Percentiles rank a stretch among this genome's conserved stretches.
phyloP scores from a whole-genome alignment of 2,329 filamentous ascomycete genomes.

The Hypoxylon sp. region DNA sequence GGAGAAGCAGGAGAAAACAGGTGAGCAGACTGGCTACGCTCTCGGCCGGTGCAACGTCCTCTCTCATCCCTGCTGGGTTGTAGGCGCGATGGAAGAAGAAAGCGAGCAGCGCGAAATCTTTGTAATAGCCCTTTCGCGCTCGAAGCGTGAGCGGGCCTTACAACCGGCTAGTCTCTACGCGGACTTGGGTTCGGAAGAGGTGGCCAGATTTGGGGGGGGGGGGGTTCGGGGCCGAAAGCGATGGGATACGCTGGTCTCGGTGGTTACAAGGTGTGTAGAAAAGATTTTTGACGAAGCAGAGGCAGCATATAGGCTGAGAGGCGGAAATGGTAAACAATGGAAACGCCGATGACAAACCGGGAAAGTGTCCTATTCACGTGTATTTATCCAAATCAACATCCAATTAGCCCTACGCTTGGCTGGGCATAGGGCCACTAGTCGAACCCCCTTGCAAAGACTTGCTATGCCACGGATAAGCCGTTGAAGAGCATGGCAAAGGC shows the following conservation, averaged over 20 bases:
- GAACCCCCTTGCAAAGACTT: slow-evolving; percentile 23
- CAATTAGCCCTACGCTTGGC: slow-evolving; percentile 42
- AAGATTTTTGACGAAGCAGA: slow-evolving; percentile 35
- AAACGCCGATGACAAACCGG: slow-evolving; percentile 41
- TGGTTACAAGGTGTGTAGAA: slow-evolving; percentile 27
- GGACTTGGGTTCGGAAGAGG: slow-evolving; percentile 31
- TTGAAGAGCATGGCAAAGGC: not conserved
- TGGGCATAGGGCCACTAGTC: slow-evolving; percentile 16
- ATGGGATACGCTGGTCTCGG: slow-evolving; percentile 11
- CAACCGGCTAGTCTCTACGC: slow-evolving; percentile 26
- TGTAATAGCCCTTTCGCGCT: not conserved
- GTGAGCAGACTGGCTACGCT: not conserved
- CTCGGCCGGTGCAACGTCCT: slow-evolving; percentile 12
- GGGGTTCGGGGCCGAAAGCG: slow-evolving; percentile 34
- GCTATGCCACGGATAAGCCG: slow-evolving; percentile 21
- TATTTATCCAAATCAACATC: slow-evolving; percentile 48
- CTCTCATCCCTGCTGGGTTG: slow-evolving; percentile 4
- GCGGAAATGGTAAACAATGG: slow-evolving; percentile 36
- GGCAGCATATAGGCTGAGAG: slow-evolving; percentile 48
- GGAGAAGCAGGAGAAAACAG: slow-evolving; percentile 20
- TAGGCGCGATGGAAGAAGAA: slow-evolving; percentile 3
- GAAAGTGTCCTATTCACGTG: slow-evolving; percentile 31
- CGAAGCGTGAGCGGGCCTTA: slow-evolving; percentile 29
- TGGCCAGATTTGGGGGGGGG: slow-evolving; percentile 27
- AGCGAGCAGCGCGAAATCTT: slow-evolving; percentile 4